Conservation (phyloP, 1,284 basidiomycete genomes). For the Polyporus tsugae region DNA sequence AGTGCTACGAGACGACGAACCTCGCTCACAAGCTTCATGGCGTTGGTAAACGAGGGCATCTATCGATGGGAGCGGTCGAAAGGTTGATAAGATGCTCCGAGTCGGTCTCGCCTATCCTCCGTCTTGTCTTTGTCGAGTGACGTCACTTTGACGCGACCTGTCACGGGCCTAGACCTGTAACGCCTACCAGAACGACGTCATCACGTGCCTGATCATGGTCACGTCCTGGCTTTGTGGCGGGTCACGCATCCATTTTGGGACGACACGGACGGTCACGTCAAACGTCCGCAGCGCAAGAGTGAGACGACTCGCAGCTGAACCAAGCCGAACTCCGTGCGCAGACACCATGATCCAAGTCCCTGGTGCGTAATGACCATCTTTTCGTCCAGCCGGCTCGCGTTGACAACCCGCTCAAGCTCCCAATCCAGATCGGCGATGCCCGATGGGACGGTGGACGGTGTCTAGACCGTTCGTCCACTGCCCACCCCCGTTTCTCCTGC, state of each 20-base stretch:
- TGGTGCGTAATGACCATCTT: constrained; percentile 6
- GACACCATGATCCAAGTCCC: not conserved
- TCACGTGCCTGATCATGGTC: not conserved
- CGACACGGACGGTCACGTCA: not conserved
- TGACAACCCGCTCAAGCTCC: not conserved
- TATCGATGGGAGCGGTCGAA: not conserved
- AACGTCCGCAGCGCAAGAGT: not conserved
- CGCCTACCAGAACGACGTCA: not conserved
- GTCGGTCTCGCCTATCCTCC: not conserved
- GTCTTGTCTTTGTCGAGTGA: not conserved
- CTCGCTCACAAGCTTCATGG: not conserved
- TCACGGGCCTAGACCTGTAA: not conserved
- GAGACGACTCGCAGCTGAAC: not conserved
- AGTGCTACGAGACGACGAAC: not conserved
- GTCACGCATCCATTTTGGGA: not conserved
- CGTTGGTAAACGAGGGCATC: not conserved
- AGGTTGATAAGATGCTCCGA: not conserved
- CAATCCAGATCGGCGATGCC: not conserved
- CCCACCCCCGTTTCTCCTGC: constrained; percentile 2
- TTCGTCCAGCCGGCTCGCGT: not conserved
- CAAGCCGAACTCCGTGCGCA: too few relatives aligned
- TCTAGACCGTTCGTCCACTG: not conserved
- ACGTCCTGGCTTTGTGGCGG: not conserved
- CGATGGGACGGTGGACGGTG: not conserved
- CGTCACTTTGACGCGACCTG: not conserved